A percentile compares a stretch with the other conserved stretches of the same genome.
Evolutionary conservation across 192 early-diverging fungal genomes (phyloP).

Genomic region (Allomyces macrogynus): DNA sequence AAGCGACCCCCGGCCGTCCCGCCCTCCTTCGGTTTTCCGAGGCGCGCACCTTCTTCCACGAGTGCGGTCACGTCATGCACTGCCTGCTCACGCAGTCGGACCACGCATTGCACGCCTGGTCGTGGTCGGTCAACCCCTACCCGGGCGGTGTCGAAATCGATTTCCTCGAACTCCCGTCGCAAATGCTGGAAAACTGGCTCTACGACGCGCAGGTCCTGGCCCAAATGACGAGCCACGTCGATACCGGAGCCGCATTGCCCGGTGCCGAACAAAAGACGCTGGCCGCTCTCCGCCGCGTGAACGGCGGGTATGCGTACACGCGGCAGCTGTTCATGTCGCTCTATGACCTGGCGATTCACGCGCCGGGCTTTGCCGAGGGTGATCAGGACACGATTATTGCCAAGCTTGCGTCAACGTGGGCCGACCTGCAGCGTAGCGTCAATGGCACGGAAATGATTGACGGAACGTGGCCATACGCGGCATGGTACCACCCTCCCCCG

Average conservation of each 20-base stretch:
- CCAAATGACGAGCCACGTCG: slow-evolving; percentile 1
- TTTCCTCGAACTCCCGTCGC: slow-evolving; percentile 6
- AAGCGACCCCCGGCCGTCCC: background rate
- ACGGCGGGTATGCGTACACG: slow-evolving; percentile 4
- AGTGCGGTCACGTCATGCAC: slow-evolving; percentile 6
- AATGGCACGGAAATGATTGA: background rate
- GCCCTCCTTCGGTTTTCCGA: background rate
- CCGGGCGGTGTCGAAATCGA: slow-evolving; percentile 9
- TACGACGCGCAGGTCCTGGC: slow-evolving; percentile 2
- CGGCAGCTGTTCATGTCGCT: slow-evolving; percentile 8
- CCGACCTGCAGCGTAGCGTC: background rate
- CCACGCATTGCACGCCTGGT: slow-evolving; percentile 1
- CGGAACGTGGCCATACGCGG: background rate
- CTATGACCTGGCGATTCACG: slow-evolving; percentile 5
- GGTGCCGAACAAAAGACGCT: background rate
- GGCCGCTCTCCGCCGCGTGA: background rate
- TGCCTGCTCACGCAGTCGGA: background rate
- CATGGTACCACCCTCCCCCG: slow-evolving; percentile 1
- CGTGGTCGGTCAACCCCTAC: slow-evolving; percentile 6
- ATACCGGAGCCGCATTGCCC: background rate
- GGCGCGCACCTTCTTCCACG: slow-evolving; percentile 6
- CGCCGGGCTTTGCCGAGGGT: background rate
- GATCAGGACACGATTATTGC: background rate
- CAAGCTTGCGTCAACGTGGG: background rate
- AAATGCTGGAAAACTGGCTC: slow-evolving; percentile 8